These are phyloP conservation scores for Myriosclerotinia curreyana DNA, from an alignment of 2,329 filamentous ascomycete species.

Conservation along the genomic window DNA sequence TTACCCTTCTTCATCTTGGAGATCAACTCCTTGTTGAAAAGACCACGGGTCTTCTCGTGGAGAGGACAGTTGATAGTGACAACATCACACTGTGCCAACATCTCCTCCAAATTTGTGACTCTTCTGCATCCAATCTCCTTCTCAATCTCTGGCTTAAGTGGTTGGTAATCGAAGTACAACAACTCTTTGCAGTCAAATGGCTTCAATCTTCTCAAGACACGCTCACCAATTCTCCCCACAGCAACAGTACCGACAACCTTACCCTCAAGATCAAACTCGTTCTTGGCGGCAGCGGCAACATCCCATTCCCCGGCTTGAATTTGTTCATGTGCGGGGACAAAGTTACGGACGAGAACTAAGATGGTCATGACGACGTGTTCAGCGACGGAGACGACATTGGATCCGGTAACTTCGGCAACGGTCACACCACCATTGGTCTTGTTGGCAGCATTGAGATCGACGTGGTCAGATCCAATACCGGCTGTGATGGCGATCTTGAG, in stretches of 20 bases:
- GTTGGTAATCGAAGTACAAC: constrained; percentile 99
- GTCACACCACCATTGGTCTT: constrained; percentile 97
- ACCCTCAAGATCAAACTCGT: constrained; percentile 94
- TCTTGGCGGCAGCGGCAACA: constrained; percentile 93
- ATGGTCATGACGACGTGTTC: constrained; percentile 99
- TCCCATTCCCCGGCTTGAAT: constrained; percentile 89
- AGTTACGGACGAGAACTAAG: constrained; percentile 93
- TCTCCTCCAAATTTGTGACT: constrained; percentile 85
- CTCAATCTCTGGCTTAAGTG: constrained; percentile 78
- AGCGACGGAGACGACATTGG: constrained; percentile 96
- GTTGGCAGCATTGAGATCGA: constrained; percentile 90
- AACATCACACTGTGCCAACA: constrained; percentile 90
- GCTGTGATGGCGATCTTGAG: constrained; percentile 96
- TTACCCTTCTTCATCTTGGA: constrained; percentile 97
- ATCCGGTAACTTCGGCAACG: constrained; percentile 95
- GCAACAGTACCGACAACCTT: constrained; percentile 98
- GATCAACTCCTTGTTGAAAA: constrained; percentile 99
- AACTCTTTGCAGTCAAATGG: constrained; percentile 99
- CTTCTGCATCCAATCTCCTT: constrained; percentile 93
- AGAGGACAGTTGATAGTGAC: constrained; percentile 99
- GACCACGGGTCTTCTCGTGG: constrained; percentile 92
- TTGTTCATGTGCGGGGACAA: constrained; percentile 94
- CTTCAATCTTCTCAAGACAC: constrained; percentile 93
- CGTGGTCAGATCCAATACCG: constrained; percentile 97
- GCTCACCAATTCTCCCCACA: constrained; percentile 96